These are phyloP conservation scores for Neonectria faginata DNA, from an alignment of 2,329 filamentous ascomycete species.

Conservation along the genomic window DNA sequence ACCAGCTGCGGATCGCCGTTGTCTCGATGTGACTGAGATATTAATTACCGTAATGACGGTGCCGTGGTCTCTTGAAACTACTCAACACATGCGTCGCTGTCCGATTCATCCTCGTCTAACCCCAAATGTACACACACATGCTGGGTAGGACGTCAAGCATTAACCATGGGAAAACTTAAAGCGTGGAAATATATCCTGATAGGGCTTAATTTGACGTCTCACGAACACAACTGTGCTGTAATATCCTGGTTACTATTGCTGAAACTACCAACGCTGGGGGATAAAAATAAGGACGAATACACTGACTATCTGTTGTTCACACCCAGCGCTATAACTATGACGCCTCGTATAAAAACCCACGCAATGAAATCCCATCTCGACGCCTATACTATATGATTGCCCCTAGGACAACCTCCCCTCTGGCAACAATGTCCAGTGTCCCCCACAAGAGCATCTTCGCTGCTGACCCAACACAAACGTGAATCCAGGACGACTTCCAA, in stretches of 20 bases:
- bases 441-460: slow-evolving; percentile 66
- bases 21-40: not conserved
- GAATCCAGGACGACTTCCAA: slow-evolving; percentile 60
- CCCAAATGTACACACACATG: not conserved
- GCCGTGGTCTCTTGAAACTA: not conserved
- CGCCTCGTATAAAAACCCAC: slow-evolving; percentile 7
- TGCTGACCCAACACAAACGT: slow-evolving; percentile 67
- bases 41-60: not conserved
- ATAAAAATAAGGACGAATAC: not conserved
- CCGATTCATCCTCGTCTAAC: not conserved
- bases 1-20: not conserved
- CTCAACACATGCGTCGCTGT: not conserved
- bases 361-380: slow-evolving; percentile 1
- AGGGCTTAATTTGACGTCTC: not conserved
- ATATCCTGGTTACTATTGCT: not conserved
- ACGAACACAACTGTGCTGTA: not conserved
- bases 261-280: not conserved
- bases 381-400: slow-evolving; percentile 8
- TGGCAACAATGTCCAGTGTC: slow-evolving; percentile 62
- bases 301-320: not conserved
- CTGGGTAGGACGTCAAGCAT: not conserved
- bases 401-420: slow-evolving; percentile 43
- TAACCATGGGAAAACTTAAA: not conserved
- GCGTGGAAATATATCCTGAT: not conserved
- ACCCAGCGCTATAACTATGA: slow-evolving; percentile 1